A percentile compares a stretch with the other conserved stretches of the same genome.
Conservation (phyloP, 768 basidiomycete species). For the Serendipita sp. region DNA sequence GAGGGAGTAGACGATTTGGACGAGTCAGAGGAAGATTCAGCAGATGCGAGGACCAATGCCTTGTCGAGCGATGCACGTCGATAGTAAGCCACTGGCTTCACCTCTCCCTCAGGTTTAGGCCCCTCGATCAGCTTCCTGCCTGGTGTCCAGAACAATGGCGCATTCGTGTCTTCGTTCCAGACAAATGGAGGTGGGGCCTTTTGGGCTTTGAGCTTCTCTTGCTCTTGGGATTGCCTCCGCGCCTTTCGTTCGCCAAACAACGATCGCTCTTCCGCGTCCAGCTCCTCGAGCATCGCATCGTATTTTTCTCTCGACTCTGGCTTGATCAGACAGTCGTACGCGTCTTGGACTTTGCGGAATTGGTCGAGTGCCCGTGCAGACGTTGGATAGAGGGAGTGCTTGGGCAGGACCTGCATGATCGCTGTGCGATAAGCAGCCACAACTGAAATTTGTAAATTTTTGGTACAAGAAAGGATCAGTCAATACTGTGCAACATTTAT, state of each 20-base stretch:
- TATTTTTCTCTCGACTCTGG: background rate
- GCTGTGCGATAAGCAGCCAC: background rate
- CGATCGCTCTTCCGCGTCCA: conserved; percentile 1
- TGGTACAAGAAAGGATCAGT: no score
- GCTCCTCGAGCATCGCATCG: conserved; percentile 3
- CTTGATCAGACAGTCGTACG: conserved; percentile 1
- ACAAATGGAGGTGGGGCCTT: background rate
- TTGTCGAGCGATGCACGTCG: conserved; percentile 1
- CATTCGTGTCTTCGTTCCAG: conserved; percentile 4
- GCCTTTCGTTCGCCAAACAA: conserved; percentile 2
- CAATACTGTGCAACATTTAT: no score
- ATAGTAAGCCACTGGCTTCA: background rate
- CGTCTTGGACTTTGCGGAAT: background rate
- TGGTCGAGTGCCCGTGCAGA: background rate
- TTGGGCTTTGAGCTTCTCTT: background rate
- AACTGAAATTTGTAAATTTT: no score
- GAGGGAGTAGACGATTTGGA: background rate
- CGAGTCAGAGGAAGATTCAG: background rate
- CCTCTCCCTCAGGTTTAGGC: background rate
- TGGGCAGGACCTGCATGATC: background rate
- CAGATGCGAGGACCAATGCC: background rate
- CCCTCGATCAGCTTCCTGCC: conserved; percentile 3
- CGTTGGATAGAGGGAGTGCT: background rate
- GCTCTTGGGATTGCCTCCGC: background rate
- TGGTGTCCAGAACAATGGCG: conserved; percentile 4